A percentile compares a stretch with the other conserved stretches of the same genome.
These are phyloP conservation scores for Aureobasidium pullulans DNA, from an alignment of 2,329 filamentous ascomycete genomes.

Conservation along the genomic window DNA sequence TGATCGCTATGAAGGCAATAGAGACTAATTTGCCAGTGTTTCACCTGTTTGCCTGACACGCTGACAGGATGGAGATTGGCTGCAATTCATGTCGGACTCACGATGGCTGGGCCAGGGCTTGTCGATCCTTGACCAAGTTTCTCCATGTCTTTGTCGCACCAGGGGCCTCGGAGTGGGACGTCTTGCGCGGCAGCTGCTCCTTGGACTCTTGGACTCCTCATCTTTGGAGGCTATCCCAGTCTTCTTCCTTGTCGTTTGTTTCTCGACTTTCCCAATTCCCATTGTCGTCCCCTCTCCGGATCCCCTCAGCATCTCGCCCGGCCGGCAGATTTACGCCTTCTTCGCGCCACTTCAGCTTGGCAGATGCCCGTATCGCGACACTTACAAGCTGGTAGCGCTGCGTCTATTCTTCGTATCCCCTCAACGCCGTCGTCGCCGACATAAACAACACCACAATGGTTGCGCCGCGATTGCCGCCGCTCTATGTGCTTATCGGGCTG, in stretches of 20 bases:
- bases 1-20: not conserved
- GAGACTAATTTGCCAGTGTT: not conserved
- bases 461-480: constrained; percentile 9
- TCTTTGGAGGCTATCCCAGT: not conserved
- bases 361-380: not conserved
- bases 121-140: not conserved
- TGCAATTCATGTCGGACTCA: not conserved
- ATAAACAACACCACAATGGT: not conserved
- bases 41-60: not conserved
- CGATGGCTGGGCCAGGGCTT: not conserved
- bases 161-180: not conserved
- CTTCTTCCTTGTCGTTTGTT: not conserved
- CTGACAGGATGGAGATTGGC: not conserved
- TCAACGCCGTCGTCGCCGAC: not conserved
- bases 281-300: not conserved
- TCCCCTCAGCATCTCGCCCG: not conserved
- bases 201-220: not conserved
- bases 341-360: not conserved
- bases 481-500: constrained; percentile 9
- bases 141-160: constrained; percentile 5
- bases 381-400: constrained; percentile 1
- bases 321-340: not conserved
- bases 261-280: not conserved
- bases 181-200: not conserved
- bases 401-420: constrained; percentile 9